phyloP scores from a whole-genome alignment of 106 monocot genomes.

The Acanthochlamys bracteata region DNA sequence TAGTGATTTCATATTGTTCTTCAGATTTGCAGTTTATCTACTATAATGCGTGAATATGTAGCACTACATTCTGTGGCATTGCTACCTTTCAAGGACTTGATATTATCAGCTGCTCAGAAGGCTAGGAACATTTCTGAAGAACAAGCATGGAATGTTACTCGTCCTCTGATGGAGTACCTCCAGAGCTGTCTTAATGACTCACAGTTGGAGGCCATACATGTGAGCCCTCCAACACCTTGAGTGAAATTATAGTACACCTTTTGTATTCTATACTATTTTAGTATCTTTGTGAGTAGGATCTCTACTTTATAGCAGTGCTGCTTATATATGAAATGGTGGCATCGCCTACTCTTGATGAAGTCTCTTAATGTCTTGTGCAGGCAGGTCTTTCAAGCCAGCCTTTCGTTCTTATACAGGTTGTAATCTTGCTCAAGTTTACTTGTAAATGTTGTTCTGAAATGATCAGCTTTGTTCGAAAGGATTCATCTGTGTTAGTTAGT shows the following conservation, averaged over 20 bases:
- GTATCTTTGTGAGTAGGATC: no score
- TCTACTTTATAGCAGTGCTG: not conserved
- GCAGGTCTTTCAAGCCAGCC: constrained; percentile 88
- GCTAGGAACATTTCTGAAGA: constrained; percentile 31
- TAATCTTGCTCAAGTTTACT: constrained; percentile 5
- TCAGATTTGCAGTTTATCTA: constrained; percentile 94
- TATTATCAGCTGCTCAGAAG: constrained; percentile 65
- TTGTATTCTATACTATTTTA: no score
- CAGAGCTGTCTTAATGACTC: constrained; percentile 75
- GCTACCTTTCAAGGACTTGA: constrained; percentile 90
- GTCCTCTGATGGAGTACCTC: constrained; percentile 80
- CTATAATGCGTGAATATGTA: constrained; percentile 83
- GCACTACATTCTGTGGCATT: constrained; percentile 66
- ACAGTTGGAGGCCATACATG: constrained; percentile 79
- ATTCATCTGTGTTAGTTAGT: no score
- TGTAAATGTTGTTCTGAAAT: no score
- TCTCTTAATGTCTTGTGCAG: constrained; percentile 31
- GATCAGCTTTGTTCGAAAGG: no score
- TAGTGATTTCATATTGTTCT: not conserved
- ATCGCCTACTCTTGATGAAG: not conserved
- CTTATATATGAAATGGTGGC: not conserved
- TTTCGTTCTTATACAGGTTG: constrained; percentile 96
- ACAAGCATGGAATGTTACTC: constrained; percentile 66
- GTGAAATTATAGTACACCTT: no score
- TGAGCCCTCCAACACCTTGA: constrained; percentile 20